Base-by-base conservation (phyloP, 306 rosid genomes). In the cucumber (Cucumis sativus) region DNA sequence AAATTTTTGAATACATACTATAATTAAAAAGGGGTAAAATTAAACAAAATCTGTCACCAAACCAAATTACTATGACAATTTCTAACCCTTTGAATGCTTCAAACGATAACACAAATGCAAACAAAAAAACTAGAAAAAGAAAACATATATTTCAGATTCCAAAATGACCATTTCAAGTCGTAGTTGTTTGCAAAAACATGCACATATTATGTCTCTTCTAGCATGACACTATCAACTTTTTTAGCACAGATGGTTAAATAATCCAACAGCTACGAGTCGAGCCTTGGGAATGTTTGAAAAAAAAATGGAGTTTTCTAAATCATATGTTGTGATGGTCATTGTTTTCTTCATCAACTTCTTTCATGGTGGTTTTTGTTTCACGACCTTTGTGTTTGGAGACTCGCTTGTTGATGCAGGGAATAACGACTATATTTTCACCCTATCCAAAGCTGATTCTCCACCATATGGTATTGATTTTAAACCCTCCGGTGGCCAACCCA, bases 401-500 rank as follows among this genome's bases (percentile, higher is more conserved):
- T 88, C 89, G 8, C 84, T 88, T 4, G 89, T 88, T 4, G 91
- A 88, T 23, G 85, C 84, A 0, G 91, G 91, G 12, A 88, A 86
- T 77, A 88, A 86, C 20, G 84, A 88, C 79, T 88, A 86, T 74
- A 78, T 88, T n/a, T 86, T 88, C 75, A 84, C 89, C 6, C 83
- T 88, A 23, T 84, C 91, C 9, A 88, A 80, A 70, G 88, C 88
- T 5, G 77, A 84, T 61, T 84, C 62, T 0, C 88, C 89, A 17
- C 89, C 92, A 11, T 88, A 88, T 15, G 88, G 89, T 70, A 88
- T 88, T 8, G 89, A 88, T 70, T 86, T 88, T 71, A 59, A 79
- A 81, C 80, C 88, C 25, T 88, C 88, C 0, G 85, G 88, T 52
- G 88, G 92, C 13, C 77, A 20, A 10, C 87, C 88, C 74, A 80